These are phyloP conservation scores for Diaporthe longicolla DNA, from an alignment of 2,329 filamentous ascomycete genomes.

Conservation along the genomic window DNA sequence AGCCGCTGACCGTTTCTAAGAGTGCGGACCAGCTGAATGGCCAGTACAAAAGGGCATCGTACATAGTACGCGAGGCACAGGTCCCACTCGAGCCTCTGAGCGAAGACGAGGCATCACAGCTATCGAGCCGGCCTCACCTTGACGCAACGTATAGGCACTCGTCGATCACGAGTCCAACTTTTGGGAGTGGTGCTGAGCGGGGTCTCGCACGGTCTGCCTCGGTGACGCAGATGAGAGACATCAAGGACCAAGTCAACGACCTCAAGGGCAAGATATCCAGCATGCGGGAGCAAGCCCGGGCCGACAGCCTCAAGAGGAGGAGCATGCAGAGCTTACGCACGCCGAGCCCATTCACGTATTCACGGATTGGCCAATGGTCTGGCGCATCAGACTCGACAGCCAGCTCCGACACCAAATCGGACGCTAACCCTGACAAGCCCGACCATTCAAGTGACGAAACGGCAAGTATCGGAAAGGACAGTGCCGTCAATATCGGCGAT, in stretches of 20 bases:
- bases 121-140: conserved; percentile 13
- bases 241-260: conserved; percentile 88
- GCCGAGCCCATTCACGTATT: conserved; percentile 83
- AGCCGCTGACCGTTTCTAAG: conserved; percentile 59
- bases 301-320: conserved; percentile 82
- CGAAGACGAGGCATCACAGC: conserved; percentile 62
- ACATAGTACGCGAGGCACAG: conserved; percentile 55
- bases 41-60: conserved; percentile 52
- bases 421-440: conserved; percentile 31
- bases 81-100: conserved; percentile 65
- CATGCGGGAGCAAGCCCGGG: conserved; percentile 82
- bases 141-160: conserved; percentile 48
- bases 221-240: conserved; percentile 77
- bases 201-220: conserved; percentile 77
- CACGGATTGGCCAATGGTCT: conserved; percentile 68
- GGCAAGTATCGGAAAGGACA: conserved; percentile 28
- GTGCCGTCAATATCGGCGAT: conserved; percentile 45
- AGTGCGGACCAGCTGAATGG: conserved; percentile 59
- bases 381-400: conserved; percentile 36
- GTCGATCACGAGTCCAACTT: conserved; percentile 61
- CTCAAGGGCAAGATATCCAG: conserved; percentile 88
- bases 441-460: conserved; percentile 35
- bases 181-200: conserved; percentile 58
- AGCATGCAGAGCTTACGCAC: conserved; percentile 83
- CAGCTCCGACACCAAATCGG: conserved; percentile 40